These are phyloP conservation scores for Amanita rubescens DNA, from an alignment of 768 basidiomycete genomes.

Conservation along the genomic window DNA sequence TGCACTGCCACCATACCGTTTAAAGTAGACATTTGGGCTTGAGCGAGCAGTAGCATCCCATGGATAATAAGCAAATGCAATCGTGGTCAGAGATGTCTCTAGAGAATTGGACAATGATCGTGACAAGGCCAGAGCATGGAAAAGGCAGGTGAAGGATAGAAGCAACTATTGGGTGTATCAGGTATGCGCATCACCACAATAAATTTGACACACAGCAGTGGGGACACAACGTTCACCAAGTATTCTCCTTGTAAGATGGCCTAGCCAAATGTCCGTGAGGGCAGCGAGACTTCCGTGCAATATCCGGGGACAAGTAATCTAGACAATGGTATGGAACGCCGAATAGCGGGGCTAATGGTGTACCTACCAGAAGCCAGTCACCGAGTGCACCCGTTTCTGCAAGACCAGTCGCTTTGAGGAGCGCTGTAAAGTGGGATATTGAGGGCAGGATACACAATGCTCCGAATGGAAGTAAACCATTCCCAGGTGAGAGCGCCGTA, in stretches of 20 bases:
- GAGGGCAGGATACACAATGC: slow-evolving; percentile 72
- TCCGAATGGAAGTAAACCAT: slow-evolving; percentile 77
- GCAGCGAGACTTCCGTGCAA: slow-evolving; percentile 75
- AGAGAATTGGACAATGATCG: slow-evolving; percentile 90
- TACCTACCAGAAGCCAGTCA: slow-evolving; percentile 58
- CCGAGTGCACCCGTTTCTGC: slow-evolving; percentile 33
- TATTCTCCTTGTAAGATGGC: slow-evolving; percentile 48
- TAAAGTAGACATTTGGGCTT: slow-evolving; percentile 31
- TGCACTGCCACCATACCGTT: slow-evolving; percentile 22
- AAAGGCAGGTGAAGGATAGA: slow-evolving; percentile 79
- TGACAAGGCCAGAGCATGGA: slow-evolving; percentile 77
- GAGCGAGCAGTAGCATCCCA: slow-evolving; percentile 43
- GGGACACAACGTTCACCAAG: slow-evolving; percentile 52
- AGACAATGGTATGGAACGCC: slow-evolving; percentile 1
- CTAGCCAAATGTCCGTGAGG: slow-evolving; percentile 70
- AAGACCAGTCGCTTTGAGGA: slow-evolving; percentile 48
- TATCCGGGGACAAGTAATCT: slow-evolving; percentile 72
- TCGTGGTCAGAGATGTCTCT: slow-evolving; percentile 78
- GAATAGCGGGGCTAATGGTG: slow-evolving; percentile 3
- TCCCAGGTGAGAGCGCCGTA: slow-evolving; percentile 96
- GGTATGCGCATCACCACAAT: not conserved
- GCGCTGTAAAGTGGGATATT: slow-evolving; percentile 76
- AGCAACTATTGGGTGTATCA: slow-evolving; percentile 44
- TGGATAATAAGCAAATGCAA: slow-evolving; percentile 74
- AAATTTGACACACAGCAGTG: slow-evolving; percentile 49